phyloP scores from a whole-genome alignment of 2,329 filamentous ascomycete genomes.

The Clonostachys chloroleuca region DNA sequence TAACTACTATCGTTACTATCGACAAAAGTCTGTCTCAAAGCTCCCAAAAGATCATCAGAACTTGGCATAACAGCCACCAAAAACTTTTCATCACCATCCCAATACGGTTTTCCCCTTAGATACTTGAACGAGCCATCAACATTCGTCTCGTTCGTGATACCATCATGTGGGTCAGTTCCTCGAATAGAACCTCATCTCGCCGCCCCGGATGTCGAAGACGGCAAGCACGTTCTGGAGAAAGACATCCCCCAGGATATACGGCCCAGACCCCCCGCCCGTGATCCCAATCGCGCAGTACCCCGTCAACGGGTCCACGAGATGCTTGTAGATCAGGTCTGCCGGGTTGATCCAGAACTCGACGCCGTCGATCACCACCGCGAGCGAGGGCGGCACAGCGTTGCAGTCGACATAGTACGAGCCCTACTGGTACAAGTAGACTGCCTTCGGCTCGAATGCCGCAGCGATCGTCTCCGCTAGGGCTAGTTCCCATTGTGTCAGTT shows the following conservation, averaged over 20 bases:
- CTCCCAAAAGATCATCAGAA: too few species aligned
- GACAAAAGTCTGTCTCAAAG: too few species aligned
- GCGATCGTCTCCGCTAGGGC: constrained; percentile 44
- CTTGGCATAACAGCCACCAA: too few species aligned
- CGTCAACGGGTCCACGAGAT: constrained; percentile 35
- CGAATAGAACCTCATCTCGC: constrained; percentile 38
- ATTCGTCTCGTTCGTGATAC: not conserved
- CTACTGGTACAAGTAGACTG: constrained; percentile 39
- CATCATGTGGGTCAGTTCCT: constrained; percentile 3
- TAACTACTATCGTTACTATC: too few species aligned
- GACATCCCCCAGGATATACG: constrained; percentile 43
- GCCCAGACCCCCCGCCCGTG: constrained; percentile 34
- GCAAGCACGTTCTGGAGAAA: constrained; percentile 47
- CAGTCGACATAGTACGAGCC: constrained; percentile 44
- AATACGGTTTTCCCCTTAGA: not conserved
- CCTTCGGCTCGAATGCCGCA: constrained; percentile 37
- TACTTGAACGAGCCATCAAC: not conserved
- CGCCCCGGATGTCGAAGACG: constrained; percentile 40
- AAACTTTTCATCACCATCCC: not conserved
- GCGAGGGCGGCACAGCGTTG: constrained; percentile 36
- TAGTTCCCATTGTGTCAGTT: constrained; percentile 9
- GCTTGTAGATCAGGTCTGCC: constrained; percentile 38
- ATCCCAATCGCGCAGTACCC: constrained; percentile 44
- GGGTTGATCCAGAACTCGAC: constrained; percentile 42
- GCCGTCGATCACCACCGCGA: constrained; percentile 38